A percentile compares a stretch with the other conserved stretches of the same genome.
Evolutionary conservation across 352 stramenopile species (phyloP).

Genomic region (Globisporangium rhizosaccharum): DNA sequence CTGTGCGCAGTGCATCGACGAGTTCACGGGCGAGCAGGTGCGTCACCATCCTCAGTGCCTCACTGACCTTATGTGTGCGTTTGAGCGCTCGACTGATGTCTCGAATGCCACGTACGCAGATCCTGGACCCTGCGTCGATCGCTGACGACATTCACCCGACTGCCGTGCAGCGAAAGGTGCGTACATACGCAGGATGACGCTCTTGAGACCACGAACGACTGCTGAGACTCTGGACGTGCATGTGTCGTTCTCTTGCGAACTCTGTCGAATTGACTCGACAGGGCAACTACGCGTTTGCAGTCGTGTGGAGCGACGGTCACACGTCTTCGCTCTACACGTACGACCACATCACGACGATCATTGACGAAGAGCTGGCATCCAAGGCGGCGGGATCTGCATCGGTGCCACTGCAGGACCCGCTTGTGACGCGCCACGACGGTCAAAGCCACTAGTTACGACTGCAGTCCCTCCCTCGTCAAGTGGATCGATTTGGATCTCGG

Average conservation of each 20-base stretch:
- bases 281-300: constrained; percentile 97
- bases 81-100: neutral
- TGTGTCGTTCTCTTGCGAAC: neutral
- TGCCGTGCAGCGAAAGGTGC: constrained; percentile 77
- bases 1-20: constrained; percentile 82
- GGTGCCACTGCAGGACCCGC: neutral
- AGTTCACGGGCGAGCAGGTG: constrained; percentile 83
- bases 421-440: constrained; percentile 1
- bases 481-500: too few relatives aligned
- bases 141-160: constrained; percentile 76
- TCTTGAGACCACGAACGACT: neutral
- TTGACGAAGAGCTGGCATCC: constrained; percentile 25
- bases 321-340: constrained; percentile 96
- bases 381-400: neutral
- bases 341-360: constrained; percentile 66
- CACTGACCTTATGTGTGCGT: neutral
- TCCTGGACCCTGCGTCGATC: constrained; percentile 68
- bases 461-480: too few relatives aligned
- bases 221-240: neutral
- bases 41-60: neutral
- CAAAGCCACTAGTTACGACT: neutral
- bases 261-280: constrained; percentile 29
- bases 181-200: neutral
- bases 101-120: constrained; percentile 20
- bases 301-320: constrained; percentile 98